These are phyloP conservation scores for Zymoseptoria crescenta DNA, from an alignment of 2,329 filamentous ascomycete genomes.

Conservation along the genomic window DNA sequence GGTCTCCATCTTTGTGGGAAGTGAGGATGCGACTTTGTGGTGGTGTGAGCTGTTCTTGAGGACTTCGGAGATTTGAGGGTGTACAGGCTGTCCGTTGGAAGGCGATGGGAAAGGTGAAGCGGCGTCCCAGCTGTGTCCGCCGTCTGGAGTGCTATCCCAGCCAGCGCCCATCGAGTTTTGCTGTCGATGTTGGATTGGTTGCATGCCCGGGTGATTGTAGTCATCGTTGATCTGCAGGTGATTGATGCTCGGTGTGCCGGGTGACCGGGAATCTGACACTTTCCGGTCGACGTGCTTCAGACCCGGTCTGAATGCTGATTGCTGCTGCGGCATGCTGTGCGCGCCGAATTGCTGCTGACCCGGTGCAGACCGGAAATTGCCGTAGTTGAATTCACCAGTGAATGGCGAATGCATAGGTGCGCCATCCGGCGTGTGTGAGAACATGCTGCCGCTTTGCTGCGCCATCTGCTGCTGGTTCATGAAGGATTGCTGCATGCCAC, in stretches of 20 bases:
- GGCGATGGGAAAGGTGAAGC: conserved; percentile 90
- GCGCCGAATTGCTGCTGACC: conserved; percentile 41
- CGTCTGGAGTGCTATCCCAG: conserved; percentile 73
- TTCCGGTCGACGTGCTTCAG: conserved; percentile 47
- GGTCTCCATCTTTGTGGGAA: conserved; percentile 75
- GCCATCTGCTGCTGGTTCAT: conserved; percentile 39
- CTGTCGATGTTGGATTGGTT: conserved; percentile 45
- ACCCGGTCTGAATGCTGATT: conserved; percentile 24
- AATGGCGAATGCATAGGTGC: conserved; percentile 90
- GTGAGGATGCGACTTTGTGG: conserved; percentile 46
- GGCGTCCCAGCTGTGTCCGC: conserved; percentile 68
- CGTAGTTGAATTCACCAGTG: conserved; percentile 65
- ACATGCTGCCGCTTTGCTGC: conserved; percentile 64
- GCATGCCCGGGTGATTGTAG: conserved; percentile 26
- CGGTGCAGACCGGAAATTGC: conserved; percentile 65
- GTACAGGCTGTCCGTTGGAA: conserved; percentile 53
- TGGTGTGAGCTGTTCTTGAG: conserved; percentile 72
- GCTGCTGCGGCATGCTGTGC: conserved; percentile 29
- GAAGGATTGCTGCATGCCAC: conserved; percentile 42
- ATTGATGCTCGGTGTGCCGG: conserved; percentile 70
- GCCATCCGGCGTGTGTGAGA: conserved; percentile 85
- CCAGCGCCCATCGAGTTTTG: conserved; percentile 56
- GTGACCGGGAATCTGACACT: conserved; percentile 64
- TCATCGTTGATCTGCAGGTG: conserved; percentile 62
- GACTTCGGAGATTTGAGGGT: conserved; percentile 77